A percentile compares a stretch with the other conserved stretches of the same genome.
phyloP scores from a whole-genome alignment of 2,329 filamentous ascomycete genomes.

The Cladosporium austrohemisphaericum region DNA sequence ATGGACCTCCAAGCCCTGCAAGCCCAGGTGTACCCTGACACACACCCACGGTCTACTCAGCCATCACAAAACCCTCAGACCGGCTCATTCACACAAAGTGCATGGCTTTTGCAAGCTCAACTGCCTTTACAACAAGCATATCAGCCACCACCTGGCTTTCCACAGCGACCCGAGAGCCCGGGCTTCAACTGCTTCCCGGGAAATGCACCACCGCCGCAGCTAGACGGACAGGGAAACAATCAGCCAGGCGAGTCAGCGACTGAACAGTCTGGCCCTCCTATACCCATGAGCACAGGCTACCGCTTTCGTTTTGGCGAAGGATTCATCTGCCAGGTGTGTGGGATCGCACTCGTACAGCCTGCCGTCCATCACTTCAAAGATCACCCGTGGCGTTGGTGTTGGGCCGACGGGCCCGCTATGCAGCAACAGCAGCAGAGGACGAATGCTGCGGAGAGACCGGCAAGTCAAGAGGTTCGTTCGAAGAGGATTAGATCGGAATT shows the following conservation, averaged over 20 bases:
- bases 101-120: background rate
- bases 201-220: no score
- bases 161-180: no score
- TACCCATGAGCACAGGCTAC: background rate
- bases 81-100: background rate
- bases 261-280: no score
- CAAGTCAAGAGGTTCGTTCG: no score
- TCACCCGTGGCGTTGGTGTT: background rate
- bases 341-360: background rate
- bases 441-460: background rate
- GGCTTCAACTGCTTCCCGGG: no score
- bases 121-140: slow-evolving; percentile 3
- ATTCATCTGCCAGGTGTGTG: slow-evolving; percentile 1
- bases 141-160: slow-evolving; percentile 7
- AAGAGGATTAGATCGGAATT: no score
- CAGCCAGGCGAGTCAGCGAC: no score
- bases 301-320: background rate
- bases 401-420: background rate
- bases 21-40: background rate
- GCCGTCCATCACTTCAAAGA: background rate
- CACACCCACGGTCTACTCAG: background rate
- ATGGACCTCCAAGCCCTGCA: background rate
- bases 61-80: background rate
- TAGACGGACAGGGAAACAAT: no score
- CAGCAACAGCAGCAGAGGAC: no score